Evolutionary conservation across 23 red algal species (phyloP).

Genomic region (Gracilaria caudata): DNA sequence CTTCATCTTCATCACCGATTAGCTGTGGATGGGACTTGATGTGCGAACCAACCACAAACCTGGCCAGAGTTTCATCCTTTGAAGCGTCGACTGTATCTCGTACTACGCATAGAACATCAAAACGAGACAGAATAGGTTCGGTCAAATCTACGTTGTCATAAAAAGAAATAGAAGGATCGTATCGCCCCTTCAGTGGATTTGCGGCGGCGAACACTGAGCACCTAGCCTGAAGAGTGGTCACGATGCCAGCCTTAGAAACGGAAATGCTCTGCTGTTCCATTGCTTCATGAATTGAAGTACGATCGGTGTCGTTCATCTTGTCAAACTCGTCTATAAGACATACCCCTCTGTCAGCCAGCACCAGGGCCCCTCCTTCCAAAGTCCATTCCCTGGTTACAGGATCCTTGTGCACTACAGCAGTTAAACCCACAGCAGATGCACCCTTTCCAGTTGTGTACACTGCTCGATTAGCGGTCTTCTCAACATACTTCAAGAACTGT

Average conservation of each 20-base stretch:
- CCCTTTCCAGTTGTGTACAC: constrained; percentile 99
- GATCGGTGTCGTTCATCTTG: constrained; percentile 99
- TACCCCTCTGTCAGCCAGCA: constrained; percentile 93
- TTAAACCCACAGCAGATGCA: constrained; percentile 97
- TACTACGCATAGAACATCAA: constrained; percentile 97
- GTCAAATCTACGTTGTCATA: constrained; percentile 98
- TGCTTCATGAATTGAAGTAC: constrained; percentile 99
- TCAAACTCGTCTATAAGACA: constrained; percentile 99
- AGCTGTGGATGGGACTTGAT: constrained; percentile 82
- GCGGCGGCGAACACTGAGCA: constrained; percentile 97
- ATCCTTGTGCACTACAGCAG: constrained; percentile 93
- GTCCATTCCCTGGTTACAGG: constrained; percentile 97
- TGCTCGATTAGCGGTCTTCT: constrained; percentile 94
- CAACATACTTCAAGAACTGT: constrained; percentile 97
- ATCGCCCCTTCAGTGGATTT: constrained; percentile 96
- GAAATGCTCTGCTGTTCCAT: constrained; percentile 99
- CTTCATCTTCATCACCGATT: constrained; percentile 42
- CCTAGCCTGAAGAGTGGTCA: constrained; percentile 94
- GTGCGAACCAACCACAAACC: constrained; percentile 96
- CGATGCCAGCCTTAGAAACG: constrained; percentile 99
- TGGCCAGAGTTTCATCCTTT: constrained; percentile 90
- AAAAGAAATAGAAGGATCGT: constrained; percentile 93
- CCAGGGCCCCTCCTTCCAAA: constrained; percentile 96
- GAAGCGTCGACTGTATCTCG: constrained; percentile 87
- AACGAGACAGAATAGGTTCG: constrained; percentile 98